Conservation (phyloP, 106 monocot genomes). For the Acorus gramineus region DNA sequence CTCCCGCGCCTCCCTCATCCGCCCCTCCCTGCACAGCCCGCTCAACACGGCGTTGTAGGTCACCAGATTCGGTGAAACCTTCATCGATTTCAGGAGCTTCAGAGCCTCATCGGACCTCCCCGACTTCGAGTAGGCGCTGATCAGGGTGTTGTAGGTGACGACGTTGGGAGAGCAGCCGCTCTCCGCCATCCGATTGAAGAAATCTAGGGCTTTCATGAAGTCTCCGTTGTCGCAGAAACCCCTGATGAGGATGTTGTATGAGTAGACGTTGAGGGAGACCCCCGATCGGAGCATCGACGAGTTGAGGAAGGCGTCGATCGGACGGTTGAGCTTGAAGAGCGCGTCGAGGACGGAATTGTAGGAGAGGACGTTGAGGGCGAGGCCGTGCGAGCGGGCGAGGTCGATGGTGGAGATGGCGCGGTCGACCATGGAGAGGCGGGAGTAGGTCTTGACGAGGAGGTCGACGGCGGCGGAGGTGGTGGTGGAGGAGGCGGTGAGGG, state of each 20-base stretch:
- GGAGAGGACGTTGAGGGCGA: constrained; percentile 34
- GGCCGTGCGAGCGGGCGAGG: constrained; percentile 30
- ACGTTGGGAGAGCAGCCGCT: constrained; percentile 55
- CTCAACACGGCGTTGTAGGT: constrained; percentile 64
- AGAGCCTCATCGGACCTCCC: constrained; percentile 26
- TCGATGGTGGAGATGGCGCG: constrained; percentile 38
- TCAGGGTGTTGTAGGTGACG: constrained; percentile 66
- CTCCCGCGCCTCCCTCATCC: constrained; percentile 26
- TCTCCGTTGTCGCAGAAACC: constrained; percentile 43
- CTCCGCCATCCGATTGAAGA: constrained; percentile 40
- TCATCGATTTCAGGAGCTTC: constrained; percentile 26
- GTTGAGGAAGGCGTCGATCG: not conserved
- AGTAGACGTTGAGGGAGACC: constrained; percentile 48
- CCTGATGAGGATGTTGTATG: constrained; percentile 72
- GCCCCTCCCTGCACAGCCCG: constrained; percentile 47
- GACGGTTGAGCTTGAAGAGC: constrained; percentile 26
- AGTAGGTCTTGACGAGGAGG: constrained; percentile 52
- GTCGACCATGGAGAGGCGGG: constrained; percentile 21
- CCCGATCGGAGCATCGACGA: constrained; percentile 26
- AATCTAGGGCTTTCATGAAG: constrained; percentile 15
- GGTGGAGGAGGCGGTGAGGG: constrained; percentile 1
- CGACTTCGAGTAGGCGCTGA: constrained; percentile 37
- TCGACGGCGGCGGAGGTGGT: constrained; percentile 34
- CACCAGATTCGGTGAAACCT: constrained; percentile 37
- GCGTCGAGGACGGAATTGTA: constrained; percentile 72